Base-by-base conservation (phyloP, 2,329 filamentous ascomycete species). In the Aspergillus vadensis region DNA sequence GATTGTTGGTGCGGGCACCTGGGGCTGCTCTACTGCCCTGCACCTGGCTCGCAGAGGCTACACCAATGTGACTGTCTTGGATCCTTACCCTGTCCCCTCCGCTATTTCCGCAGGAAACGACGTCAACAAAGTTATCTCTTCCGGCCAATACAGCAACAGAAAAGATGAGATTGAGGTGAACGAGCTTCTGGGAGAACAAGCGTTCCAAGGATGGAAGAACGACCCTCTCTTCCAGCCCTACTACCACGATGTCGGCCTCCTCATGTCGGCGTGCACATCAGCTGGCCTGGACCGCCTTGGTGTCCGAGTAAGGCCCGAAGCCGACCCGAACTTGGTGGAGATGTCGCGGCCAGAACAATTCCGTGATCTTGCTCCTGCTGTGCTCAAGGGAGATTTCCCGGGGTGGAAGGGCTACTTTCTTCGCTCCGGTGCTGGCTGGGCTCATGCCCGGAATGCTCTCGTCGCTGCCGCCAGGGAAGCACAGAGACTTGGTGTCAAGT, bases 381-480 rank as follows among this genome's bases (percentile, higher is more conserved):
- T 84, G 0, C 67, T 81, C 53, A 79, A 77, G 9, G 79, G 80
- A 12, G 64, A 74, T 2, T 80, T 81, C 56, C 72, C 77, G 0
- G 73, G 72, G 7, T 82, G 80, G 80, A 71, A 70, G 65, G 81
- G 78, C 7, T 79, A 77, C 67, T 75, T 69, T 64, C 76, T 76
- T 63, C 68, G 71, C n/a, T 68, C 71, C 19, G 76, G 77, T 15
- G 81, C 81, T 14, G 83, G 83, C 4, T 85, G 82, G 81, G 80
- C 83, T 4, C 80, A 81, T 65, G 82, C 82, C 10, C 73, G 77
- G 8, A 79, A 80, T 39, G 79, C 81, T 1, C 65, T 85, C 36
- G 67, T 75, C 56, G 76, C 80, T 44, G 79, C 79, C 8, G 75
- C 76, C n/a, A 63, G 68, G 4, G 82, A 83, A 66, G 80, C 81